Conservation (phyloP, 2,329 filamentous ascomycete species). For the Ascochyta fabae region DNA sequence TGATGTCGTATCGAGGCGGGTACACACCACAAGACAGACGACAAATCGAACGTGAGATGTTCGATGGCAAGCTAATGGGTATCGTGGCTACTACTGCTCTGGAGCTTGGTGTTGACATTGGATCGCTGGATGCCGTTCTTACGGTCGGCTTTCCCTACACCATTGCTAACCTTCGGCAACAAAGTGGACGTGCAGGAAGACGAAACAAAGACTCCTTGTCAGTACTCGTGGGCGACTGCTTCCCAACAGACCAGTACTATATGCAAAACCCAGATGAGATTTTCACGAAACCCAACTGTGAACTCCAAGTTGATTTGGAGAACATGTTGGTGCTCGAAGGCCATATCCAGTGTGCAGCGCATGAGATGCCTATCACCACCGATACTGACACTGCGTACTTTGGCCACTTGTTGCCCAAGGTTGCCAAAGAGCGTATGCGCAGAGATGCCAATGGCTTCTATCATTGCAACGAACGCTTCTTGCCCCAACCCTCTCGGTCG, state of each 20-base stretch:
- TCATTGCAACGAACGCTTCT: conserved; percentile 87
- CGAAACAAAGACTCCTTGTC: conserved; percentile 93
- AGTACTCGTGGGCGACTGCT: conserved; percentile 85
- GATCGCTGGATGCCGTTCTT: conserved; percentile 89
- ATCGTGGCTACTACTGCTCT: conserved; percentile 93
- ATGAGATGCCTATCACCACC: conserved; percentile 90
- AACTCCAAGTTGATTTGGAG: conserved; percentile 87
- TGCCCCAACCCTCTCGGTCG: conserved; percentile 80
- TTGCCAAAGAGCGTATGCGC: conserved; percentile 76
- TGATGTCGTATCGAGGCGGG: conserved; percentile 95
- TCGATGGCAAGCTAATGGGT: conserved; percentile 88
- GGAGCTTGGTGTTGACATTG: conserved; percentile 94
- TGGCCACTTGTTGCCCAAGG: conserved; percentile 71
- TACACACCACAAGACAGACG: conserved; percentile 92
- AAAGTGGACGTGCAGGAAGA: conserved; percentile 89
- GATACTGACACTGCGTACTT: conserved; percentile 80
- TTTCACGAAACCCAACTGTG: conserved; percentile 87
- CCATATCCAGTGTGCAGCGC: conserved; percentile 93
- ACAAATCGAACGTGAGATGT: conserved; percentile 93
- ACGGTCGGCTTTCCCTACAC: conserved; percentile 95
- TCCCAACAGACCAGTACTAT: conserved; percentile 91
- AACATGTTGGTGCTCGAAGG: conserved; percentile 93
- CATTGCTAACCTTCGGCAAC: conserved; percentile 91
- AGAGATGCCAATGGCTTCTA: conserved; percentile 82
- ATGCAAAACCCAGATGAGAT: conserved; percentile 97